Base-by-base conservation (phyloP, 805 yeast genomes). In the Yarrowia divulgata region DNA sequence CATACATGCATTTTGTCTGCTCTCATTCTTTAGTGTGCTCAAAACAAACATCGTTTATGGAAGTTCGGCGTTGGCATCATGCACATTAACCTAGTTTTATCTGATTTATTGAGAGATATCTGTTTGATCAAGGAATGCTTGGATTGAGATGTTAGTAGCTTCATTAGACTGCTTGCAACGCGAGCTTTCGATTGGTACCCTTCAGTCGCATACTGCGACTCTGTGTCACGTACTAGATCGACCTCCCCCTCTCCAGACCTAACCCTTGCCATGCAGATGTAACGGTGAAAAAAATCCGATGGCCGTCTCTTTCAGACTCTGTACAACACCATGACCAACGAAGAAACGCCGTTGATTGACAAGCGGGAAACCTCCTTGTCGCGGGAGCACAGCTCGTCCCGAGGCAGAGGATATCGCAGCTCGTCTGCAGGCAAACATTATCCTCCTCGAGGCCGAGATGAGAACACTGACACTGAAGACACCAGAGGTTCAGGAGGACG, bases 271-370 rank as follows among this genome's bases (percentile, higher is more conserved):
- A n/a, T 43, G 46, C 46, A 43, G 46, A 45, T 45, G 49, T 12
- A 4, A 45, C 49, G 19, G 29, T 45, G 49, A 45, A 45, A 43
- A 35, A 45, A 45, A 45, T 45, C 49, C 49, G 32, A 45, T 10
- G 18, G 43, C 43, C 43, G 6, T 16, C 40, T 39, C 16, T 13
- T 5, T 5, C 13, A 12, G 10, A 14, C 16, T 14, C 16, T 5
- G 43, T 40, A 40, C 43, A 40, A 14, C 64, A 57, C 49, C 64
- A 57, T 57, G 64, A 57, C 64, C 64, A 42, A 57, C 64, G 64
- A 57, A 57, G 64, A 57, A 43, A 42, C 64, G 34, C 64, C 64
- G 64, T 34, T 57, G 48, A 42, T 57, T 18, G 64, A 57, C 49
- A 57, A 57, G 64, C 64, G 64, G 40, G 64, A 57, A 23, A 9